Evolutionary conservation across 257 asterid genomes (phyloP).

Genomic region (Nyctanthes arbortristis): DNA sequence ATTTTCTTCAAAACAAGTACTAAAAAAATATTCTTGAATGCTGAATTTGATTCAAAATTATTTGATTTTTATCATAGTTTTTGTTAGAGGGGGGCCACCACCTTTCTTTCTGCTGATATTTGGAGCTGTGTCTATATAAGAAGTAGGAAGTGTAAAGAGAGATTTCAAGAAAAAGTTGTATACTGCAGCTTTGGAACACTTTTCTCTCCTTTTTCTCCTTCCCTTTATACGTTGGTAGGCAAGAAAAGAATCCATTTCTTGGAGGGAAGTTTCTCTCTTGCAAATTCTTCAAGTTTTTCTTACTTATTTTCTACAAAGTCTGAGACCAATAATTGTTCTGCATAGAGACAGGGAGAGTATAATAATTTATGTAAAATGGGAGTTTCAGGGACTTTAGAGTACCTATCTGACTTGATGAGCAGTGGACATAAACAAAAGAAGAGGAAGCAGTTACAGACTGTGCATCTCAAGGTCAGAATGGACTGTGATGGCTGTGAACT

Average conservation of each 20-base stretch:
- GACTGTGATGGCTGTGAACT: constrained; percentile 95
- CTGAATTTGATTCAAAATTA: neutral
- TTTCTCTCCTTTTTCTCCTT: constrained; percentile 8
- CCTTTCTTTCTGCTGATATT: constrained; percentile 19
- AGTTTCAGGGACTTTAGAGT: constrained; percentile 71
- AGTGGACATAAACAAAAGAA: constrained; percentile 53
- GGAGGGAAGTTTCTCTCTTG: constrained; percentile 23
- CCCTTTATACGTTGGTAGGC: constrained; percentile 16
- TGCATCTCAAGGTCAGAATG: constrained; percentile 83
- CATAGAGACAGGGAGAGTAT: neutral
- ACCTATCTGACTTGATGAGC: constrained; percentile 67
- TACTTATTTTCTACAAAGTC: neutral
- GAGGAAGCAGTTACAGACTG: constrained; percentile 69
- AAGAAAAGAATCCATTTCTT: constrained; percentile 36
- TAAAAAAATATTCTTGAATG: neutral
- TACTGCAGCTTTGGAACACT: constrained; percentile 29
- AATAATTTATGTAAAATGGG: constrained; percentile 46
- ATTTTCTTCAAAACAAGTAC: constrained; percentile 20
- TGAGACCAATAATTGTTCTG: neutral
- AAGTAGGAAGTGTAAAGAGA: constrained; percentile 11
- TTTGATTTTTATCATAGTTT: neutral
- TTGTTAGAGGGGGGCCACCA: constrained; percentile 18
- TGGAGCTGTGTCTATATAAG: constrained; percentile 46
- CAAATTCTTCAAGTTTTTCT: constrained; percentile 1
- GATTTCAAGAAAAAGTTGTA: constrained; percentile 28